These are phyloP conservation scores for Suhomyces sp. DNA, from an alignment of 805 yeast species.

Conservation along the genomic window DNA sequence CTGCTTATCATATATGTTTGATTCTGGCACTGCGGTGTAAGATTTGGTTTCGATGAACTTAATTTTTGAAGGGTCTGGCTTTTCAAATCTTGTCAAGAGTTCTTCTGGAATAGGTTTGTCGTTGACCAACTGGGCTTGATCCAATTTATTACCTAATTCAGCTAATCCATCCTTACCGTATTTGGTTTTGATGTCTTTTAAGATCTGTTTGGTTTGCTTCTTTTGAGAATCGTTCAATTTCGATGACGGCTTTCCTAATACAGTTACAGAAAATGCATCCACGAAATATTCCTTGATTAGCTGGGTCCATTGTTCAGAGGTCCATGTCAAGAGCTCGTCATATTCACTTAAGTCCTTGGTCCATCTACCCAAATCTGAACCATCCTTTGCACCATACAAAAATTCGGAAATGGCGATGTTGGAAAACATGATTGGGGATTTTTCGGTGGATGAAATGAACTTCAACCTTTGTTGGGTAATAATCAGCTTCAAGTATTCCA, in stretches of 20 bases:
- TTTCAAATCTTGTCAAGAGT: constrained; percentile 58
- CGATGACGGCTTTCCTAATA: constrained; percentile 72
- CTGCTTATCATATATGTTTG: constrained; percentile 16
- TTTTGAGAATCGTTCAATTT: constrained; percentile 54
- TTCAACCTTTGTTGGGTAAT: constrained; percentile 64
- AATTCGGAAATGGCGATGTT: constrained; percentile 74
- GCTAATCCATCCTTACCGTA: constrained; percentile 63
- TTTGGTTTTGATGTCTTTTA: constrained; percentile 47
- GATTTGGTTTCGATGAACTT: constrained; percentile 68
- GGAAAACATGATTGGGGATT: constrained; percentile 58
- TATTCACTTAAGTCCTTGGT: constrained; percentile 58
- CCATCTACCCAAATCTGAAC: constrained; percentile 57
- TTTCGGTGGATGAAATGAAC: constrained; percentile 60
- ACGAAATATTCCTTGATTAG: constrained; percentile 55
- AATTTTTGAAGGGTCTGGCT: constrained; percentile 75
- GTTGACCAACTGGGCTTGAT: constrained; percentile 64
- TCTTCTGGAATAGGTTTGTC: constrained; percentile 75
- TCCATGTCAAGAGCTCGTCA: constrained; percentile 60
- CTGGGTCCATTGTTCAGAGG: constrained; percentile 62
- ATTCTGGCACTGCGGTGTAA: constrained; percentile 51
- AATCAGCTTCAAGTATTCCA: constrained; percentile 64
- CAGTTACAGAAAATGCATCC: constrained; percentile 60
- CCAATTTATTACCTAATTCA: constrained; percentile 49
- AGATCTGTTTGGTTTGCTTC: constrained; percentile 47
- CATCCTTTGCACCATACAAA: constrained; percentile 69